Percentiles rank a stretch among this genome's conserved stretches.
Conservation (phyloP, 2,329 filamentous ascomycete species). For the Fusarium udum region DNA sequence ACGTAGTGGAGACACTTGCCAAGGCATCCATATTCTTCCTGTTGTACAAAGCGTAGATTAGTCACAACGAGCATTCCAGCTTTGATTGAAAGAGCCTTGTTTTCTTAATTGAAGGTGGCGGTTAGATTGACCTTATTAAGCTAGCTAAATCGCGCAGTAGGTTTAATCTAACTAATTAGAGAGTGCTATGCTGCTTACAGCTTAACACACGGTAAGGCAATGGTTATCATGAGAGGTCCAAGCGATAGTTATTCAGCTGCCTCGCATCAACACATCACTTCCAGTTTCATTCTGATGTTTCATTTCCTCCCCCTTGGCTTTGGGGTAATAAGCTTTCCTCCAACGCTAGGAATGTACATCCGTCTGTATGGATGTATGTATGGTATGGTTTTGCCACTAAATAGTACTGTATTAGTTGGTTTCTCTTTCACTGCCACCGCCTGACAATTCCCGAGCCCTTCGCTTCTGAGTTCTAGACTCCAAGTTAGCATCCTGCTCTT, state of each 20-base stretch:
- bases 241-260: neutral
- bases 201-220: neutral
- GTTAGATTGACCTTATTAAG: too few species aligned
- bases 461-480: slow-evolving; percentile 26
- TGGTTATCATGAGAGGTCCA: neutral
- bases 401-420: neutral
- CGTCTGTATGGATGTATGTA: neutral
- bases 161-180: too few species aligned
- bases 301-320: slow-evolving; percentile 11
- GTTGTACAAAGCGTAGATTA: too few species aligned
- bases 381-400: slow-evolving; percentile 34
- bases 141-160: too few species aligned
- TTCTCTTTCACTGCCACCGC: slow-evolving; percentile 2
- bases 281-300: neutral
- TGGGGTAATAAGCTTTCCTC: slow-evolving; percentile 33
- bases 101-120: too few species aligned
- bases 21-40: too few species aligned
- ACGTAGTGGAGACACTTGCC: too few species aligned
- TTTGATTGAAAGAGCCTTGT: too few species aligned
- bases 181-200: too few species aligned
- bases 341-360: slow-evolving; percentile 22
- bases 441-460: neutral
- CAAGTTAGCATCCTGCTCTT: neutral
- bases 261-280: neutral
- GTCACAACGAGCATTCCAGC: too few species aligned